Evolutionary conservation across 352 stramenopile genomes (phyloP), one percentile per base, ranked within the genome.

Genomic region (Pythium chondricola): DNA sequence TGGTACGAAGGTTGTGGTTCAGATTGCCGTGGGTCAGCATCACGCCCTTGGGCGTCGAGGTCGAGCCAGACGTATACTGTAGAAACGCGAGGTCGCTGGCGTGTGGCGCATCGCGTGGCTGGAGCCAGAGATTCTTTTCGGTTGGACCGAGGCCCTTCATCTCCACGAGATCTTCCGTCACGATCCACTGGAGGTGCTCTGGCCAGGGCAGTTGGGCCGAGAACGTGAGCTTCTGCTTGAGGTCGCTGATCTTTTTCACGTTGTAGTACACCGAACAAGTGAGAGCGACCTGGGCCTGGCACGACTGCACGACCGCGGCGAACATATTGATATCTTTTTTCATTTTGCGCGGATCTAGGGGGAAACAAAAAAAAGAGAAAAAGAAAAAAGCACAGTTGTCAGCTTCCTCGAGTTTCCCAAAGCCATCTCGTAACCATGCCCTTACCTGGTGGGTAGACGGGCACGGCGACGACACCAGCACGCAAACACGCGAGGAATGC

Each of bases 1-100:
- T 99, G 14, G 91, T 93, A 25, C 72, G 74, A 16, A 99, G 66
- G 62, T 99, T 99, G 78, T 99, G 93, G 26, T 89, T 88, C 26
- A 99, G 59, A 63, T 99, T 98, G 2, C 71, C 75, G 66, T 99
- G 95, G 2, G 95, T 96, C 26, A 99, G 93, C 67, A 98, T 91
- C 6, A 99, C 97, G 37, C 97, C 97, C 71, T 99, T 99, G 18
- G 97, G 97, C 13, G 86, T 74, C 17, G 85, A 97, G 0, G 97
- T 99, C 2, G 90, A 98, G n/a, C 97, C 97, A 7, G 91, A 98
- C 8, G 96, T 99, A 78, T 98, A 99, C 75, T 99, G 97, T n/a
- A 99, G 68, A 69, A 99, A 99, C 18, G 96, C 96, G 4, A 98
- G 65, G 39, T 71, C 72, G 9, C 67, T 58, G 56, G 71, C 63